These are phyloP conservation scores for Phytophthora foliorum DNA, from an alignment of 352 stramenopile genomes.

Conservation along the genomic window DNA sequence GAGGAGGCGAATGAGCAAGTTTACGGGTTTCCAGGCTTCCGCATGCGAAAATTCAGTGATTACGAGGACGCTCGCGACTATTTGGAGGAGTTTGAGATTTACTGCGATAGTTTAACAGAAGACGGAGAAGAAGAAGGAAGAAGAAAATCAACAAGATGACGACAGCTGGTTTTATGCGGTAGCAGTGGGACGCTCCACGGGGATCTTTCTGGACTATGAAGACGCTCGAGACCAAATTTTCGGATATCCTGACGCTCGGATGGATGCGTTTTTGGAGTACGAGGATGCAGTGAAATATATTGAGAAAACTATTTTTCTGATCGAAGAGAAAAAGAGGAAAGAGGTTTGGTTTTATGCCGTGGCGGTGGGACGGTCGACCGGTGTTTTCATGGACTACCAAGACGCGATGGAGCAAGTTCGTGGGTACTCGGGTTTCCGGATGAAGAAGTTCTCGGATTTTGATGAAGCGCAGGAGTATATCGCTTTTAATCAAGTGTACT, in stretches of 20 bases:
- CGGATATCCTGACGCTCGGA: not conserved
- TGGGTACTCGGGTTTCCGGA: conserved; percentile 18
- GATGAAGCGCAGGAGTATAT: conserved; percentile 25
- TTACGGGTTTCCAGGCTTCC: conserved; percentile 11
- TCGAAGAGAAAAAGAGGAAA: conserved; percentile 3
- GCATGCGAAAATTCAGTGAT: conserved; percentile 20
- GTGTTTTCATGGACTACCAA: conserved; percentile 45
- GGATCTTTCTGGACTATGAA: conserved; percentile 13
- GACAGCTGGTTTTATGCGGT: conserved; percentile 26
- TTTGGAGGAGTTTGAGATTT: conserved; percentile 28
- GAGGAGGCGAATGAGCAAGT: conserved; percentile 16
- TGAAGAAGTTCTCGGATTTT: conserved; percentile 22
- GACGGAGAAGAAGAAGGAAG: conserved; percentile 11
- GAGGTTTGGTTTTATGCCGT: conserved; percentile 52
- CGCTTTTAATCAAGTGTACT: conserved; percentile 23
- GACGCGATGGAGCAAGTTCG: conserved; percentile 21
- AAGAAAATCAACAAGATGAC: conserved; percentile 5
- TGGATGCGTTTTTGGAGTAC: conserved; percentile 6
- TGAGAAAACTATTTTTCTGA: not conserved
- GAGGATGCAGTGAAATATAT: conserved; percentile 12
- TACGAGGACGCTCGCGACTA: conserved; percentile 23
- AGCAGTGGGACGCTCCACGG: not conserved
- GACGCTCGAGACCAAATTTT: conserved; percentile 12
- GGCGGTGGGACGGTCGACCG: conserved; percentile 48
- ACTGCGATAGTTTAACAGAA: conserved; percentile 26